Evolutionary conservation across 768 basidiomycete genomes (phyloP).

Genomic region (Russula dissimulans): DNA sequence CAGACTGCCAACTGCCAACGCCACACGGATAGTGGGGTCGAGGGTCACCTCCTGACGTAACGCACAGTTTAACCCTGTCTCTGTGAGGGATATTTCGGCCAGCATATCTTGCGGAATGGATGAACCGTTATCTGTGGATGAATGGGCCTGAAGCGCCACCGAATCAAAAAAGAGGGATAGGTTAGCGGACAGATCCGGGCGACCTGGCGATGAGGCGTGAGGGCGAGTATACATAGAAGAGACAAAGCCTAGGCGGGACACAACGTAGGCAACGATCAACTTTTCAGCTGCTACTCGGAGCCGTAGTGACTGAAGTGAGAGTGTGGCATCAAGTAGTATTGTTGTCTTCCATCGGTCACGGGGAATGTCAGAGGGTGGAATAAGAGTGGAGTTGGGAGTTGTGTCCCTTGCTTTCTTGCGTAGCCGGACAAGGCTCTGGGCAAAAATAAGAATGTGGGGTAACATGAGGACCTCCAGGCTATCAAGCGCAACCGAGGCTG

Average conservation of each 20-base stretch:
- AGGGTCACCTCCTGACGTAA: slow-evolving; percentile 38
- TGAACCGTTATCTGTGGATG: slow-evolving; percentile 33
- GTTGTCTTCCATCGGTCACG: slow-evolving; percentile 1
- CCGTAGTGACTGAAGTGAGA: slow-evolving; percentile 36
- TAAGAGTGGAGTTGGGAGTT: not conserved
- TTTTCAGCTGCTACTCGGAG: slow-evolving; percentile 65
- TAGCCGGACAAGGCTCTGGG: slow-evolving; percentile 11
- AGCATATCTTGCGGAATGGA: slow-evolving; percentile 45
- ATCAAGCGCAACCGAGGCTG: slow-evolving; percentile 11
- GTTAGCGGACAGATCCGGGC: slow-evolving; percentile 36
- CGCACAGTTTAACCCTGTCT: slow-evolving; percentile 38
- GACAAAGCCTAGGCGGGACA: slow-evolving; percentile 32
- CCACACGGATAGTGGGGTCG: slow-evolving; percentile 33
- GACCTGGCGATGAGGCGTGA: slow-evolving; percentile 23
- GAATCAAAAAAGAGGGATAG: slow-evolving; percentile 41
- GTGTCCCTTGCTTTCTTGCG: not conserved
- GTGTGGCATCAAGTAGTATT: slow-evolving; percentile 31
- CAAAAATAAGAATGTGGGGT: slow-evolving; percentile 18
- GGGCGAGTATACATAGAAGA: slow-evolving; percentile 25
- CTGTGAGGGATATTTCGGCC: slow-evolving; percentile 46
- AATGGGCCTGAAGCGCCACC: slow-evolving; percentile 50
- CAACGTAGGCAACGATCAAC: slow-evolving; percentile 52
- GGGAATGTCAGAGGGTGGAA: not conserved
- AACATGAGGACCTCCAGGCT: slow-evolving; percentile 14
- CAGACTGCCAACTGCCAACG: slow-evolving; percentile 38